These are phyloP conservation scores for Barnettozyma hawaiiensis DNA, from an alignment of 1,139 yeast species.

Conservation along the genomic window DNA sequence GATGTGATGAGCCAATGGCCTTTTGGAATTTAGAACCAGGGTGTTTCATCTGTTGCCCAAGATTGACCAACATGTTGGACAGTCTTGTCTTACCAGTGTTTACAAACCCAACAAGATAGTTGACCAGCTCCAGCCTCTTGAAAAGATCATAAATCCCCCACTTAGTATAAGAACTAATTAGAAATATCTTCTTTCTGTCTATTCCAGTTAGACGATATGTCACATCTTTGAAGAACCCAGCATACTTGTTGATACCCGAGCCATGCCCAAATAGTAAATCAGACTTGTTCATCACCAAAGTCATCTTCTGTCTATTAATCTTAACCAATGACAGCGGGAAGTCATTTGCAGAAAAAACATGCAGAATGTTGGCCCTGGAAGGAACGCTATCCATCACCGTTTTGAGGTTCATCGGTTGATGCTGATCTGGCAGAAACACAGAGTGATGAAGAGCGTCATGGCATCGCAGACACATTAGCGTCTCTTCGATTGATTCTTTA, in stretches of 20 bases:
- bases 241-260: slow-evolving; percentile 34
- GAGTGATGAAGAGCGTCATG: slow-evolving; percentile 44
- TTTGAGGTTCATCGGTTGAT: slow-evolving; percentile 33
- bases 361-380: slow-evolving; percentile 43
- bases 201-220: slow-evolving; percentile 19
- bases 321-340: slow-evolving; percentile 55
- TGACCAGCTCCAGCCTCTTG: slow-evolving; percentile 31
- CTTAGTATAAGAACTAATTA: slow-evolving; percentile 23
- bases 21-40: slow-evolving; percentile 13
- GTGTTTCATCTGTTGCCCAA: slow-evolving; percentile 21
- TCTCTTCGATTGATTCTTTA: slow-evolving; percentile 8
- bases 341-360: slow-evolving; percentile 60
- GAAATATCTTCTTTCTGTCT: slow-evolving; percentile 4
- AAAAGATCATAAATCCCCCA: slow-evolving; percentile 19
- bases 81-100: slow-evolving; percentile 76
- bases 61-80: slow-evolving; percentile 42
- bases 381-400: slow-evolving; percentile 43
- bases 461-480: slow-evolving; percentile 47
- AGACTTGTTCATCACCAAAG: slow-evolving; percentile 52
- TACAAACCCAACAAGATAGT: slow-evolving; percentile 64
- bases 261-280: slow-evolving; percentile 45
- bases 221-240: slow-evolving; percentile 42
- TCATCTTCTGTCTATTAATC: slow-evolving; percentile 38
- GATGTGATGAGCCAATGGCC: slow-evolving; percentile 31
- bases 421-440: slow-evolving; percentile 33